Evolutionary conservation across 106 monocot genomes (phyloP).

Genomic region (Hemerocallis citrina): DNA sequence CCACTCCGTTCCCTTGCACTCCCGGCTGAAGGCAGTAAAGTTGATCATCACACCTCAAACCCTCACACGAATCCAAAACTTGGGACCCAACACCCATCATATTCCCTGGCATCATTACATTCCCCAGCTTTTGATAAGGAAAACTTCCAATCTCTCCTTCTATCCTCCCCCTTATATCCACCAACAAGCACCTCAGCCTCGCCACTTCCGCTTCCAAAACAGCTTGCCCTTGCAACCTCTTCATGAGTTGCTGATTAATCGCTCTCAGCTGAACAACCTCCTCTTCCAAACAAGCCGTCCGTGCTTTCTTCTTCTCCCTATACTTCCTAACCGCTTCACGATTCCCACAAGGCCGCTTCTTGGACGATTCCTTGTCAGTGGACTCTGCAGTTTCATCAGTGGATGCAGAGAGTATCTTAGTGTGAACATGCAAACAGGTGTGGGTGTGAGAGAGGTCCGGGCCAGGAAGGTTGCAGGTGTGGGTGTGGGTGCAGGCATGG

Average conservation of each 20-base stretch:
- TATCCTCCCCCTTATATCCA: slow-evolving; percentile 91
- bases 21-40: slow-evolving; percentile 32
- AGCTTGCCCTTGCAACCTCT: slow-evolving; percentile 43
- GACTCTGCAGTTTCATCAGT: slow-evolving; percentile 32
- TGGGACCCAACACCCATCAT: slow-evolving; percentile 29
- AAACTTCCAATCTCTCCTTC: slow-evolving; percentile 85
- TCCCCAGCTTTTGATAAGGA: slow-evolving; percentile 63
- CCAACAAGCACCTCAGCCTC: slow-evolving; percentile 76
- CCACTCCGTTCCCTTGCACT: slow-evolving; percentile 36
- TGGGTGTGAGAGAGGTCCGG: slow-evolving; percentile 85
- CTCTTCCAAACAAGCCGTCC: slow-evolving; percentile 70
- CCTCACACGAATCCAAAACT: slow-evolving; percentile 47
- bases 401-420: slow-evolving; percentile 56
- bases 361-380: slow-evolving; percentile 26
- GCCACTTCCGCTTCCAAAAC: slow-evolving; percentile 71
- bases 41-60: slow-evolving; percentile 51
- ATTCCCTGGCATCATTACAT: slow-evolving; percentile 15
- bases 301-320: slow-evolving; percentile 86
- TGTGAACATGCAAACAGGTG: slow-evolving; percentile 94
- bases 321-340: slow-evolving; percentile 80
- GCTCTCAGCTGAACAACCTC: slow-evolving; percentile 61
- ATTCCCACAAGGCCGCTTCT: slow-evolving; percentile 53
- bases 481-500: slow-evolving; percentile 87
- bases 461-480: slow-evolving; percentile 83
- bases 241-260: slow-evolving; percentile 59